phyloP scores from a whole-genome alignment of 2,329 filamentous ascomycete genomes.

The Apiospora rasikravindrae region DNA sequence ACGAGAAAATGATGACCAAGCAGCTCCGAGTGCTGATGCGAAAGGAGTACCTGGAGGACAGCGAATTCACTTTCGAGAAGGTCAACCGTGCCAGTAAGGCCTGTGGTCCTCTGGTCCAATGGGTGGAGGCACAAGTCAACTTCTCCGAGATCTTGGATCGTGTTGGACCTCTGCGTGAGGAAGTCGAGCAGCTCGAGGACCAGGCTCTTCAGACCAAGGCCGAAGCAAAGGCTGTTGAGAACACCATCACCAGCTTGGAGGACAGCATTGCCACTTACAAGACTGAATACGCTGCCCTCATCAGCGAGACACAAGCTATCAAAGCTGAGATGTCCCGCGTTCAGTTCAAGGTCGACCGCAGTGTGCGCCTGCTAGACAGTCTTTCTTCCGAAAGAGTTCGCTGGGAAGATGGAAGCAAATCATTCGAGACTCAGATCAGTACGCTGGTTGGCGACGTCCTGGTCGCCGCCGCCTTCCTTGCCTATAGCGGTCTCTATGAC shows the following conservation, averaged over 20 bases:
- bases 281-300: slow-evolving; percentile 91
- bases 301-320: slow-evolving; percentile 96
- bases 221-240: slow-evolving; percentile 88
- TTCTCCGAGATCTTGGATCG: slow-evolving; percentile 97
- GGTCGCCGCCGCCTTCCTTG: slow-evolving; percentile 94
- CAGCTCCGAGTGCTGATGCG: slow-evolving; percentile 85
- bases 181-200: slow-evolving; percentile 86
- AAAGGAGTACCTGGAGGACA: slow-evolving; percentile 87
- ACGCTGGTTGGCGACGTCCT: slow-evolving; percentile 96
- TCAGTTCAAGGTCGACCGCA: slow-evolving; percentile 97
- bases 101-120: slow-evolving; percentile 94
- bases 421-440: slow-evolving; percentile 96
- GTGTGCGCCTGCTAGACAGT: slow-evolving; percentile 91
- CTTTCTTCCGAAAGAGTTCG: slow-evolving; percentile 89
- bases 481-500: slow-evolving; percentile 95
- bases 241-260: slow-evolving; percentile 83
- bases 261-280: slow-evolving; percentile 94
- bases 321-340: slow-evolving; percentile 96
- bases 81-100: slow-evolving; percentile 97
- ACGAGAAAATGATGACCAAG: slow-evolving; percentile 92
- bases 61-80: slow-evolving; percentile 94
- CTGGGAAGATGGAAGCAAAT: slow-evolving; percentile 97
- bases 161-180: slow-evolving; percentile 88
- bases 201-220: slow-evolving; percentile 91
- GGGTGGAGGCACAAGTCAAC: slow-evolving; percentile 95